Evolutionary conservation across 2,329 filamentous ascomycete species (phyloP).

Genomic region (Venturia aucupariae): DNA sequence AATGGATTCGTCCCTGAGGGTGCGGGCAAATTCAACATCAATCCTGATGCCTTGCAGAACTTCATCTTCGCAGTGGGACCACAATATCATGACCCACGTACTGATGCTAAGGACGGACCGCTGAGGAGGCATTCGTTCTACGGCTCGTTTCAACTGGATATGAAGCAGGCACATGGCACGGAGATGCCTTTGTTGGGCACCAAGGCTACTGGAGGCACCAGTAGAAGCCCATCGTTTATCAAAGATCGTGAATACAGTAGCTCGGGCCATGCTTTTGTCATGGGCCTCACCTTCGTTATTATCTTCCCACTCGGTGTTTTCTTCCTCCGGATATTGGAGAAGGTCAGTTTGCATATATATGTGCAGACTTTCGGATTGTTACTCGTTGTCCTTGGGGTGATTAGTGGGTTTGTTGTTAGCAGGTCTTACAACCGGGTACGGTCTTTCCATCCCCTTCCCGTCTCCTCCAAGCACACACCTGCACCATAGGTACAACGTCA

Average conservation of each 20-base stretch:
- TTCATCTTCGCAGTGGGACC: slow-evolving; percentile 52
- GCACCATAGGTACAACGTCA: no score
- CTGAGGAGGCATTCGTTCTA: slow-evolving; percentile 46
- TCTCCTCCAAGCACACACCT: not conserved
- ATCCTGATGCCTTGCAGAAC: slow-evolving; percentile 38
- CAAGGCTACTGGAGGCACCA: slow-evolving; percentile 19
- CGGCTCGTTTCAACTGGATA: slow-evolving; percentile 48
- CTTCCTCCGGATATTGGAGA: slow-evolving; percentile 43
- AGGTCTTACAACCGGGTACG: slow-evolving; percentile 48
- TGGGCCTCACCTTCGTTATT: slow-evolving; percentile 47
- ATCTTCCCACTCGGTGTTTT: slow-evolving; percentile 49
- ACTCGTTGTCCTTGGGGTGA: slow-evolving; percentile 41
- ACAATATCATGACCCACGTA: slow-evolving; percentile 32
- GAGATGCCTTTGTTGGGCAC: slow-evolving; percentile 19
- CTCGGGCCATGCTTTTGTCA: slow-evolving; percentile 34
- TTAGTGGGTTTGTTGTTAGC: slow-evolving; percentile 45
- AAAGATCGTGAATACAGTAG: slow-evolving; percentile 23
- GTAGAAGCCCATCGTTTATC: slow-evolving; percentile 8
- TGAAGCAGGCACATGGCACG: slow-evolving; percentile 34
- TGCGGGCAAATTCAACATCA: slow-evolving; percentile 37
- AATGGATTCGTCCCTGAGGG: slow-evolving; percentile 42
- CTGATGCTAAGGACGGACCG: slow-evolving; percentile 34
- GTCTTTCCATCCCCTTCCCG: no score
- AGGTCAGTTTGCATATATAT: slow-evolving; percentile 46
- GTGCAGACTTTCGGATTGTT: slow-evolving; percentile 44